phyloP scores from a whole-genome alignment of 2,329 filamentous ascomycete genomes.

The Botrytis medusae region DNA sequence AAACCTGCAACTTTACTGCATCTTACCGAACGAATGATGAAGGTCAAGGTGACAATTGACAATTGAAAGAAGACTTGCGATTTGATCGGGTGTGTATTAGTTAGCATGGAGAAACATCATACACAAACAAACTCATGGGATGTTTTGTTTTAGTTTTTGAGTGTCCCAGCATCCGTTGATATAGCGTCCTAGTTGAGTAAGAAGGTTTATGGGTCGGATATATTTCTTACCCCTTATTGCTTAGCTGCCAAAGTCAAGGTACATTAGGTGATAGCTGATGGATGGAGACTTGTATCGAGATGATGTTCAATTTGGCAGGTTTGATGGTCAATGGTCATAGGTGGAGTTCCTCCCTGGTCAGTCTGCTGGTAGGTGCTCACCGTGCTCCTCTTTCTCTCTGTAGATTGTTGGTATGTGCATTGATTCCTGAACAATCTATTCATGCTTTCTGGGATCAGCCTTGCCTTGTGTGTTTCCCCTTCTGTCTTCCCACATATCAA shows the following conservation, averaged over 20 bases:
- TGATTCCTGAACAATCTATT: constrained; percentile 17
- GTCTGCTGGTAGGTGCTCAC: constrained; percentile 18
- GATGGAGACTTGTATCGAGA: constrained; percentile 6
- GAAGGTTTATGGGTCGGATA: background rate
- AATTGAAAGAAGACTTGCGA: constrained; percentile 23
- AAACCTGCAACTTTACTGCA: constrained; percentile 21
- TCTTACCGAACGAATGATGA: constrained; percentile 13
- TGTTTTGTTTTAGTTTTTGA: constrained; percentile 6
- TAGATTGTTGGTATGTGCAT: constrained; percentile 19
- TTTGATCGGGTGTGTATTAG: constrained; percentile 12
- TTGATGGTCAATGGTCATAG: constrained; percentile 11
- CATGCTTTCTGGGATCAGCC: constrained; percentile 21
- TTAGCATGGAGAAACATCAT: constrained; percentile 8
- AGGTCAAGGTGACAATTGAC: constrained; percentile 10
- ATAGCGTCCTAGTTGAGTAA: background rate
- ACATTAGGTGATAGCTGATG: background rate
- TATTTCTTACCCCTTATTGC: constrained; percentile 6
- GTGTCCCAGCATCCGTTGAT: background rate
- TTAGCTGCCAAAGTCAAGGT: background rate
- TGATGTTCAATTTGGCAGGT: constrained; percentile 15
- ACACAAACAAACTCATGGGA: constrained; percentile 11
- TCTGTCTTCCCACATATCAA: constrained; percentile 16
- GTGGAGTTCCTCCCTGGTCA: constrained; percentile 11
- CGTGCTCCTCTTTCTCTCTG: background rate
- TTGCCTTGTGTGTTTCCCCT: constrained; percentile 14